Evolutionary conservation across 495 filamentous ascomycete species (phyloP), one percentile per base, ranked within the genome.

Genomic region (Penicillium chermesinum): DNA sequence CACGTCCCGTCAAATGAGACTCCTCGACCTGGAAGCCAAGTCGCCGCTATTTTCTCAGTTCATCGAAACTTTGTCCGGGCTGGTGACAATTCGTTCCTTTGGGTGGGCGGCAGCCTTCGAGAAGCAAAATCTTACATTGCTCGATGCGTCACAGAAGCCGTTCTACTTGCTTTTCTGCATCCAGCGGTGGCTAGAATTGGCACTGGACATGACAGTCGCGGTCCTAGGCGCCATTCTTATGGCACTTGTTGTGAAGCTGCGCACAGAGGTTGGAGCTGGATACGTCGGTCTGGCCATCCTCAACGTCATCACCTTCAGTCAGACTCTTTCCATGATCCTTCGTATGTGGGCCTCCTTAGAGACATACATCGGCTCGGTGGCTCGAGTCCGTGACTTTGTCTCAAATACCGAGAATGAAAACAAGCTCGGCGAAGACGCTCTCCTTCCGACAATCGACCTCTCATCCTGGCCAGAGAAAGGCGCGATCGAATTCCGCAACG

Each of bases 1-100:
- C n/a, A 66, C 91, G 7, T 89, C 73, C 33, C 71, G 78, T 1
- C 79, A 82, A 52, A 54, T 83, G 3, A 74, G 79, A n/a, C 57
- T 81, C 7, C 64, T 83, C n/a, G 79, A 82, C 20, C 56, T 81
- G 1, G 77, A 81, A 61, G 66, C 73, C 14, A 74, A 76, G 54
- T 62, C 76, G 0, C 72, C 77, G 0, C 58, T 82, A 0, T 78
- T 69, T 39, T 67, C 74, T 0, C 66, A 68, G 10, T 77, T 82
- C 39, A 50, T 75, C 5, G 80, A 83, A 40, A 64, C 59, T 0
- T 18, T 68, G 2, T 52, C 58, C 7, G 69, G 78, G 0, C 48
- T 76, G 2, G 50, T 58, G 7, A 79, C 75, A 0, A 73, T 81
- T 32, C 70, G 76, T n/a, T 62, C 73, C 2, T 77, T 79, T 39